Base-by-base conservation (phyloP, 2,329 filamentous ascomycete genomes). In the Fusarium siculi region DNA sequence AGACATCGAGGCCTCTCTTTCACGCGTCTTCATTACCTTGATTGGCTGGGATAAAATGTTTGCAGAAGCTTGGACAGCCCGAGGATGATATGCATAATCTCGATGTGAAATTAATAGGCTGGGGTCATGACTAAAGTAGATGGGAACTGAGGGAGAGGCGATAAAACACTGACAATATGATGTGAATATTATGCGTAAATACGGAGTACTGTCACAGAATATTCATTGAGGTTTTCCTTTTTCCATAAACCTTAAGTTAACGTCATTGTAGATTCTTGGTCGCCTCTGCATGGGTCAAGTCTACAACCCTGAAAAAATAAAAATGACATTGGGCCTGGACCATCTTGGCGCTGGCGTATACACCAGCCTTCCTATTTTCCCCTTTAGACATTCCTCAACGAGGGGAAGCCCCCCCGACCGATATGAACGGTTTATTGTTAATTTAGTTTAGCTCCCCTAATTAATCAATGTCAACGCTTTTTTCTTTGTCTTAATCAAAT, bases 361-460 rank as follows among this genome's bases (percentile, higher is more conserved):
- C 46, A 69, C 66, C 66, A 69, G 49, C 66, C 66, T 65, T 68
- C 66, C 43, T 40, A 69, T 65, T 65, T 68, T 69, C 57, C 50
- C 66, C 66, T 58, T 64, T 69, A 28, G 59, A 65, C 44, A 54
- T 58, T 40, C 59, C 65, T 65, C 32, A 52, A 57, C 25, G 66
- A 69, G 65, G 66, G 58, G 65, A 64, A 65, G 34, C 23, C 53
- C 65, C 64, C 64, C 30, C 30, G 47, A 50, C 47, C 62, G 66
- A 69, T 58, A 65, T 68, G 54, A 70, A 68, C 23, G 58, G 50
- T 28, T 54, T 40, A 54, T 54, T 39, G 50, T 53, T 32, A 63
- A 64, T 56, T 68, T 42, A 47, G 44, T 69, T 69, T 69, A 69
- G 66, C 47, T 68, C 36, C 30, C 47, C 61, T 67, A 42, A 68